Evolutionary conservation across 1,284 basidiomycete genomes (phyloP), one percentile per base, ranked within the genome.

Genomic region (Ceratobasidium sp.): DNA sequence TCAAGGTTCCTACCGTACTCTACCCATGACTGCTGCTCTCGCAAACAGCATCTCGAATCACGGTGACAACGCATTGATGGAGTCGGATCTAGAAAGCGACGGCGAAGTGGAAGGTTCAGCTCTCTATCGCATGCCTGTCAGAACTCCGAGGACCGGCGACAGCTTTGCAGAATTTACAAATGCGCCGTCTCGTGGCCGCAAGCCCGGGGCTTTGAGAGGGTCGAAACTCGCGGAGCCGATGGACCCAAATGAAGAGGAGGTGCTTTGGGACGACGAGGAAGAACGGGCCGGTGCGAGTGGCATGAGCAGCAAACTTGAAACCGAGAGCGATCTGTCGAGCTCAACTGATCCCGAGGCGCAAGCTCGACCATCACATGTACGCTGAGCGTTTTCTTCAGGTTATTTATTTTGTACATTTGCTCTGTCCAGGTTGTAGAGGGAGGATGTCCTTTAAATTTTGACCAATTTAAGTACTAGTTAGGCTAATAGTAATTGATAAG

Each of bases 1-100:
- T 42, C 90, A 90, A 75, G 92, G 93, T 54, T 91, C 93, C 13
- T 98, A 97, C 77, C 89, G 91, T 74, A 82, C 87, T 16, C 86
- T 98, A 49, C 90, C 93, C 2, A 82, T 83, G 21, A 81, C 81
- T 29, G 77, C 76, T 58, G 72, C 75, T 9, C 74, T 74, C 11
- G 46, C 58, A n/a, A 58, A 59, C 47, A 49, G 42, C 47, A 47
- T 49, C 16, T 54, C 25, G 30, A 2, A 73, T 74, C 30, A 52
- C 49, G 44, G 62, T 19, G 47, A 68, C 23, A 56, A 41, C n/a
- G 66, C 50, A 9, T 21, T 59, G 33, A 23, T 56, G 56, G 57
- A 56, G 25, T 59, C 57, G n/a, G 66, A 62, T 27, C 69, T 69
- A 33, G 53, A 54, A 71, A 75, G 54, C 68, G 73, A 8, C 73